A percentile compares a stretch with the other conserved stretches of the same genome.
phyloP scores from a whole-genome alignment of 2,329 filamentous ascomycete genomes.

The Sodiomyces alkalinus region DNA sequence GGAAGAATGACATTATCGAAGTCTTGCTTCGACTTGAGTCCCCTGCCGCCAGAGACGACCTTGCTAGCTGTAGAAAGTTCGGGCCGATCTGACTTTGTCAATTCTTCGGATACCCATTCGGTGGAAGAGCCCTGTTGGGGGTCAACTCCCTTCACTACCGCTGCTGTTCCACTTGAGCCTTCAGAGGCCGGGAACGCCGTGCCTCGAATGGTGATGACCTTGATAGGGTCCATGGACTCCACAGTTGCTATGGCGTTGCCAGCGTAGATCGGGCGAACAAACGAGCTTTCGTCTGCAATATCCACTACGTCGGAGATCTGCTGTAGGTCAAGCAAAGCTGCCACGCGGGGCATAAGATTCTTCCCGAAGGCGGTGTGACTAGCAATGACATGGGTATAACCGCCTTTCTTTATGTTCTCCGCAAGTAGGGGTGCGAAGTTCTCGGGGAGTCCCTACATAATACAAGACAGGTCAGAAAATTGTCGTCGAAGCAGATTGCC shows the following conservation, averaged over 20 bases:
- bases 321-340: constrained; percentile 80
- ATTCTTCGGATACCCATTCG: constrained; percentile 88
- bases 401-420: constrained; percentile 93
- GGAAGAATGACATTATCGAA: constrained; percentile 89
- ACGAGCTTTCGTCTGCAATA: constrained; percentile 83
- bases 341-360: constrained; percentile 79
- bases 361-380: constrained; percentile 95
- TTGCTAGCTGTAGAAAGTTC: constrained; percentile 79
- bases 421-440: constrained; percentile 86
- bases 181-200: constrained; percentile 75
- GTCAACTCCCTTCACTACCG: constrained; percentile 69
- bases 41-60: constrained; percentile 87
- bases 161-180: constrained; percentile 55
- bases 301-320: constrained; percentile 84
- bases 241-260: constrained; percentile 96
- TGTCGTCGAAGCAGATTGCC: too few species aligned
- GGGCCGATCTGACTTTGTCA: constrained; percentile 85
- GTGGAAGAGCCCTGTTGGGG: constrained; percentile 58
- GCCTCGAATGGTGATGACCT: constrained; percentile 82
- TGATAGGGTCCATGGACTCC: constrained; percentile 72
- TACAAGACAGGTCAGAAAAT: too few species aligned
- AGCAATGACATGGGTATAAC: constrained; percentile 81
- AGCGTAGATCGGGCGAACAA: constrained; percentile 92
- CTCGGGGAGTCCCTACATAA: constrained; percentile 77
- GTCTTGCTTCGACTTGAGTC: constrained; percentile 94